phyloP scores from a whole-genome alignment of 2,329 filamentous ascomycete genomes.

The Spiromastix sp. region DNA sequence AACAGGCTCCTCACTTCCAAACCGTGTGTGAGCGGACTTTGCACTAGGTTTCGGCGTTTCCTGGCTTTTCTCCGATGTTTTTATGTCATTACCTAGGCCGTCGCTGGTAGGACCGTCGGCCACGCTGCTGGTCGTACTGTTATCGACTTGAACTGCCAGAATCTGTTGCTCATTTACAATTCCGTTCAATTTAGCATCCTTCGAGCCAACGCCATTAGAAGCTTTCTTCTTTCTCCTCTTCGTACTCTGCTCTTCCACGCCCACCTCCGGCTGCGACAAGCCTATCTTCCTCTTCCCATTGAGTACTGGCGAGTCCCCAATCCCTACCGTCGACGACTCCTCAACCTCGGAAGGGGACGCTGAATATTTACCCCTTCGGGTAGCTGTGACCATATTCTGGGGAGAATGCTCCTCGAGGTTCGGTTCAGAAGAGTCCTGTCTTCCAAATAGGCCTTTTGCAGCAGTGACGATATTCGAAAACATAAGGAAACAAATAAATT shows the following conservation, averaged over 20 bases:
- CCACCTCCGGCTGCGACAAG: background rate
- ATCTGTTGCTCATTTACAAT: background rate
- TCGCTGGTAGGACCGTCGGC: too few relatives aligned
- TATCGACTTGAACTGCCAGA: too few relatives aligned
- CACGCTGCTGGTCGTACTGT: too few relatives aligned
- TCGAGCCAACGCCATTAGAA: background rate
- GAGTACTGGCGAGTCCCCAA: constrained; percentile 8
- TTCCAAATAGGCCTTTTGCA: constrained; percentile 31
- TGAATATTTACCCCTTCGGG: constrained; percentile 18
- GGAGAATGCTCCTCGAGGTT: too few relatives aligned
- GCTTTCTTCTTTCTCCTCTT: constrained; percentile 4
- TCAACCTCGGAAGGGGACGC: constrained; percentile 6
- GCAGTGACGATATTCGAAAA: constrained; percentile 32
- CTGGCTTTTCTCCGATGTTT: background rate
- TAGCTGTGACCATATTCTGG: constrained; percentile 25
- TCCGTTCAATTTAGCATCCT: too few relatives aligned
- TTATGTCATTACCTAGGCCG: too few relatives aligned
- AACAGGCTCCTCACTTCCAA: constrained; percentile 31
- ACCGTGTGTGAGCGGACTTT: constrained; percentile 25
- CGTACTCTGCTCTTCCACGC: background rate
- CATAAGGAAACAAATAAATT: constrained; percentile 23
- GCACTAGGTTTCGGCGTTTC: constrained; percentile 8
- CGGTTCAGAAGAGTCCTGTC: too few relatives aligned
- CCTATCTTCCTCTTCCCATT: constrained; percentile 13
- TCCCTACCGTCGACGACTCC: constrained; percentile 1